Base-by-base conservation (phyloP, 2,329 filamentous ascomycete species). In the Phaeomoniella chlamydospora region DNA sequence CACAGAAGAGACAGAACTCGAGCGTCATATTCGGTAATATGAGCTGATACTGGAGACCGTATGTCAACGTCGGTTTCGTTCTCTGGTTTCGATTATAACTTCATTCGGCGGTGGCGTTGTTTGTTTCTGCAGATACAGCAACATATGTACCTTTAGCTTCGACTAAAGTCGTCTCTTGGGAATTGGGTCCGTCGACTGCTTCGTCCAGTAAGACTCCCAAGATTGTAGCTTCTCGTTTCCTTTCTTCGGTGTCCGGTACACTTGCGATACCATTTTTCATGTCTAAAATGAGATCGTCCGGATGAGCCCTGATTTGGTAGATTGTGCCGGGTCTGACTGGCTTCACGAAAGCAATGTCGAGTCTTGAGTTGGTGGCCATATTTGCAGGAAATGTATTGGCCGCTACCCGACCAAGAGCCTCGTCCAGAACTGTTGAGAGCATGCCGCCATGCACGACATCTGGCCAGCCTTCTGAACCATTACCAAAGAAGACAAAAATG, bases 381-480 rank as follows among this genome's bases (percentile, higher is more conserved):
- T 34, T 34, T 6, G 9, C 32, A 17, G 32, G 32, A 13, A 17
- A 34, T 4, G 18, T 15, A 13, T 17, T 17, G 13, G 11, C 11
- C 4, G 11, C 32, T 4, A 34, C 14, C 4, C 11, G 10, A 6
- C 16, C 16, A 10, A 10, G 9, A 16, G 17, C 17, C 6, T 34
- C 32, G 6, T 34, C 32, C 15, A 34, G 18, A 4, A 34, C 9
- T 6, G 17, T 17, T 13, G 14, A 17, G 14, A 34, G 18, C 14
- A 10, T 18, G 9, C 32, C 32, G 6, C 32, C 32, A 38, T 26
- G 1, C 31, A 75, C 73, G 29, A 81, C 64, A 10, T 70, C 68
- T 2, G 80, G 80, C 77, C 79, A 87, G 3, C 82, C 80, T 33
- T 68, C 62, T 14, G 79, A 50, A 1, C 64, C 70, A n/a, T 62